phyloP scores from a whole-genome alignment of 495 filamentous ascomycete genomes.

The Hypoxylon lienhwacheense region DNA sequence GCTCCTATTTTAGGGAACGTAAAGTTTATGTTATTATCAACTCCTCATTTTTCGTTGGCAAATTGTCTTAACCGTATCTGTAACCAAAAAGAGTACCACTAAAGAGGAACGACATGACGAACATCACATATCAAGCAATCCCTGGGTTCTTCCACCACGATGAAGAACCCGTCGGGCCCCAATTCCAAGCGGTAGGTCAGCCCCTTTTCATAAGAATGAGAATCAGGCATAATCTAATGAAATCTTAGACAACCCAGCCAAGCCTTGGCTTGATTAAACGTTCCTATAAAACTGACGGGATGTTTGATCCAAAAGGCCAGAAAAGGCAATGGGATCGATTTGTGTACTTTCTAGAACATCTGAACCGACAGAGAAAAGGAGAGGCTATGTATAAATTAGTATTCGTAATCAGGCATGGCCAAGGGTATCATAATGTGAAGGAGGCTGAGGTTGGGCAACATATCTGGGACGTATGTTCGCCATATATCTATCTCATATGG shows the following conservation, averaged over 20 bases:
- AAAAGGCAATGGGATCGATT: slow-evolving; percentile 41
- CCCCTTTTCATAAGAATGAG: not conserved
- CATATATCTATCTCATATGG: not conserved
- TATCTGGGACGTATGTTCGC: slow-evolving; percentile 40
- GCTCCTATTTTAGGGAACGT: too few species aligned
- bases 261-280: slow-evolving; percentile 39
- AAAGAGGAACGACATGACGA: not conserved
- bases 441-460: slow-evolving; percentile 40
- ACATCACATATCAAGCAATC: slow-evolving; percentile 7
- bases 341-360: slow-evolving; percentile 30
- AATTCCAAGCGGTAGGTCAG: slow-evolving; percentile 21
- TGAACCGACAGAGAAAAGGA: slow-evolving; percentile 27
- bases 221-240: not conserved
- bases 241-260: slow-evolving; percentile 25
- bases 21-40: too few species aligned
- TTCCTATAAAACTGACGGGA: slow-evolving; percentile 35
- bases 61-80: too few species aligned
- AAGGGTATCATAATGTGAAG: slow-evolving; percentile 45
- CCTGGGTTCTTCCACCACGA: slow-evolving; percentile 25
- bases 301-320: slow-evolving; percentile 21
- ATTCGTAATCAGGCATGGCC: slow-evolving; percentile 41
- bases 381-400: slow-evolving; percentile 40
- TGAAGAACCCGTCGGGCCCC: slow-evolving; percentile 16
- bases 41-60: too few species aligned
- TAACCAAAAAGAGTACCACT: not conserved